Percentiles rank a stretch among this genome's conserved stretches.
Conservation (phyloP, 108 stramenopile genomes). For the Nitzschia putrida region DNA sequence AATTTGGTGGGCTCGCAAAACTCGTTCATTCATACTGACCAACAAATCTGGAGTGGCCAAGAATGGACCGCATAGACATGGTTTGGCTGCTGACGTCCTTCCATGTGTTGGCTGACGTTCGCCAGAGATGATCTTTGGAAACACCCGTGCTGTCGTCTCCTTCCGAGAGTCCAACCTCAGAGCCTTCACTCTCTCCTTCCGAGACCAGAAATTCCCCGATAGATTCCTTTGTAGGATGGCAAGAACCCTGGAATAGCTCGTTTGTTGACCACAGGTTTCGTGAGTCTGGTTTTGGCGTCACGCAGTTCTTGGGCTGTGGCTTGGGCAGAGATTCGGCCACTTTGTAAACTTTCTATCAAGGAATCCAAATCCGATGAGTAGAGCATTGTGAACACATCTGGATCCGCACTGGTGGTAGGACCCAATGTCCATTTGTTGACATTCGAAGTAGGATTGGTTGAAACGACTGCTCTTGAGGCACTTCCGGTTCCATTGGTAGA, state of each 20-base stretch:
- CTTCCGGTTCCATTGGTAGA: not conserved
- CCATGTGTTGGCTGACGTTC: too few species aligned
- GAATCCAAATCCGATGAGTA: conserved; percentile 64
- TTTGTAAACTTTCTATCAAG: conserved; percentile 54
- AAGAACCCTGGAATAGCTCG: conserved; percentile 76
- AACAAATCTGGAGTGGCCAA: conserved; percentile 57
- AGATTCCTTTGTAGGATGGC: conserved; percentile 74
- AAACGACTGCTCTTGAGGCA: not conserved
- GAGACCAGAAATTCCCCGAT: conserved; percentile 62
- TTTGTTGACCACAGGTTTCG: conserved; percentile 61
- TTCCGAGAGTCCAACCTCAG: too few species aligned
- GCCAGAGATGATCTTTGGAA: too few species aligned
- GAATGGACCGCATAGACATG: too few species aligned
- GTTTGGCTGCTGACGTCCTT: too few species aligned
- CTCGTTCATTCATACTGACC: conserved; percentile 67
- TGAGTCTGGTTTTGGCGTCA: conserved; percentile 38
- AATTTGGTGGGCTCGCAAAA: conserved; percentile 52
- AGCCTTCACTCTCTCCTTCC: too few species aligned
- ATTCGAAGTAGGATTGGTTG: conserved; percentile 37
- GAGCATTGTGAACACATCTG: conserved; percentile 70
- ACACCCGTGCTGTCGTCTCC: too few species aligned
- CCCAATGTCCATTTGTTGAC: conserved; percentile 48
- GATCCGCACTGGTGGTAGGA: conserved; percentile 27
- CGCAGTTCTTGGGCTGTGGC: conserved; percentile 54
- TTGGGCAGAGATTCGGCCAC: conserved; percentile 46